These are phyloP conservation scores for Hyaloscypha hepaticicola DNA, from an alignment of 495 filamentous ascomycete genomes.

Conservation along the genomic window DNA sequence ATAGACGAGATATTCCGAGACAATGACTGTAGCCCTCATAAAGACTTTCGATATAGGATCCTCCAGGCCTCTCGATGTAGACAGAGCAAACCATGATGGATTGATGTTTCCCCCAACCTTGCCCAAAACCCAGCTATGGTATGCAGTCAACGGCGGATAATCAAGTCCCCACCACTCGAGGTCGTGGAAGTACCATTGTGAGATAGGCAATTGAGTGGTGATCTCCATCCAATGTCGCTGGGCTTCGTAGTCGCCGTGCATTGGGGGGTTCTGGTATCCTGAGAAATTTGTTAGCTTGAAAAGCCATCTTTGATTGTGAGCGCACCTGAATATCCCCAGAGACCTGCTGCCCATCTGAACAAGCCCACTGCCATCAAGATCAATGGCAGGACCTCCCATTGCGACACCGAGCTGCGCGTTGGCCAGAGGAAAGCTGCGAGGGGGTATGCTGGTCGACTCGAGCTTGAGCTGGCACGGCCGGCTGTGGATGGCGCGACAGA, in stretches of 20 bases:
- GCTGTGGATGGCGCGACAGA: slow-evolving; percentile 19
- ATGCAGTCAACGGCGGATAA: slow-evolving; percentile 95
- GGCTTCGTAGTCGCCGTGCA: slow-evolving; percentile 96
- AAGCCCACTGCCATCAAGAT: slow-evolving; percentile 88
- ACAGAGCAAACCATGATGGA: slow-evolving; percentile 84
- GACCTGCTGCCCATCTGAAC: slow-evolving; percentile 85
- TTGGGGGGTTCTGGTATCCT: slow-evolving; percentile 81
- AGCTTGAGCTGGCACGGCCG: slow-evolving; percentile 6
- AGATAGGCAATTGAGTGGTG: slow-evolving; percentile 81
- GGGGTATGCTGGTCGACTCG: slow-evolving; percentile 64
- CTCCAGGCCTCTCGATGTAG: slow-evolving; percentile 77
- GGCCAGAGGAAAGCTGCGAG: slow-evolving; percentile 92
- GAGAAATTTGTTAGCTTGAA: slow-evolving; percentile 11
- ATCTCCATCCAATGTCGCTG: slow-evolving; percentile 99
- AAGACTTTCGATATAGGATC: slow-evolving; percentile 81
- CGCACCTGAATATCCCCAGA: slow-evolving; percentile 93
- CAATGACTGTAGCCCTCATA: slow-evolving; percentile 87
- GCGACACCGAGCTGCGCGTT: slow-evolving; percentile 74
- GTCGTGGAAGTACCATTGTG: slow-evolving; percentile 97
- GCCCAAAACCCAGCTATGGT: slow-evolving; percentile 93
- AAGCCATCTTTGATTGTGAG: background rate
- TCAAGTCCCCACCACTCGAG: slow-evolving; percentile 96
- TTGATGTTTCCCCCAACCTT: slow-evolving; percentile 79
- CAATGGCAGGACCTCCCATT: slow-evolving; percentile 89
- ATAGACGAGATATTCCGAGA: slow-evolving; percentile 87